Percentiles rank a stretch among this genome's conserved stretches.
Conservation (phyloP, 2,329 filamentous ascomycete species). For the Neonectria sp. region DNA sequence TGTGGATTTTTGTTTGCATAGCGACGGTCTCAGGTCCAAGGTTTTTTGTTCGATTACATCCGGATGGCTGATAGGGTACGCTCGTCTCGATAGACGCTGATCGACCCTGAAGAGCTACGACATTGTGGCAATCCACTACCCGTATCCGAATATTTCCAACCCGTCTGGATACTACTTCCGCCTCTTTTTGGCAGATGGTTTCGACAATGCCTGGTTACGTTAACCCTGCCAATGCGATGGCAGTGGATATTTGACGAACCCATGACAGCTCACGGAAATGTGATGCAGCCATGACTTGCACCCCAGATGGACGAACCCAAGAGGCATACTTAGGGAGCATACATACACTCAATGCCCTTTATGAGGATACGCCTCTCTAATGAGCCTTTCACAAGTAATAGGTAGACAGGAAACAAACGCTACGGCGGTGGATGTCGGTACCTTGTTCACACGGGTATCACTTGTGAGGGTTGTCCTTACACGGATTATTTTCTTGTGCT, state of each 20-base stretch:
- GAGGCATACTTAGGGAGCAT: slow-evolving; percentile 29
- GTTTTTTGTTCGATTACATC: slow-evolving; percentile 40
- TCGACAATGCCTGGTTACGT: slow-evolving; percentile 16
- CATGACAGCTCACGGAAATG: slow-evolving; percentile 22
- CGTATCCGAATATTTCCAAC: slow-evolving; percentile 24
- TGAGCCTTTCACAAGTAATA: slow-evolving; percentile 47
- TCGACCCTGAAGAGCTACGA: slow-evolving; percentile 22
- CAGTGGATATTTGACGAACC: slow-evolving; percentile 20
- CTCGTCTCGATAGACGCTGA: slow-evolving; percentile 29
- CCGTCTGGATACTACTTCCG: slow-evolving; percentile 27
- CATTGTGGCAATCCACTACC: slow-evolving; percentile 17
- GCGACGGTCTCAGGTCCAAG: slow-evolving; percentile 50
- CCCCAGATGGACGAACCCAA: slow-evolving; percentile 22
- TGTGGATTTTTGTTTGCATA: slow-evolving; percentile 56
- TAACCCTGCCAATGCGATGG: slow-evolving; percentile 20
- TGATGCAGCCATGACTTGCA: slow-evolving; percentile 15
- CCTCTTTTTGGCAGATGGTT: slow-evolving; percentile 17
- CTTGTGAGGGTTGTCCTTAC: slow-evolving; percentile 38
- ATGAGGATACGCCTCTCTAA: slow-evolving; percentile 43
- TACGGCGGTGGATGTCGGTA: slow-evolving; percentile 41
- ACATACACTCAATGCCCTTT: slow-evolving; percentile 28
- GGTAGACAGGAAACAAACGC: slow-evolving; percentile 46
- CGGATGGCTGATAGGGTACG: slow-evolving; percentile 26
- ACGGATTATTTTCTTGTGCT: slow-evolving; percentile 44
- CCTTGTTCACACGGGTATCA: slow-evolving; percentile 46